Percentiles rank a stretch among this genome's conserved stretches.
phyloP scores from a whole-genome alignment of 2,329 filamentous ascomycete species.

The Seiridium cupressi region DNA sequence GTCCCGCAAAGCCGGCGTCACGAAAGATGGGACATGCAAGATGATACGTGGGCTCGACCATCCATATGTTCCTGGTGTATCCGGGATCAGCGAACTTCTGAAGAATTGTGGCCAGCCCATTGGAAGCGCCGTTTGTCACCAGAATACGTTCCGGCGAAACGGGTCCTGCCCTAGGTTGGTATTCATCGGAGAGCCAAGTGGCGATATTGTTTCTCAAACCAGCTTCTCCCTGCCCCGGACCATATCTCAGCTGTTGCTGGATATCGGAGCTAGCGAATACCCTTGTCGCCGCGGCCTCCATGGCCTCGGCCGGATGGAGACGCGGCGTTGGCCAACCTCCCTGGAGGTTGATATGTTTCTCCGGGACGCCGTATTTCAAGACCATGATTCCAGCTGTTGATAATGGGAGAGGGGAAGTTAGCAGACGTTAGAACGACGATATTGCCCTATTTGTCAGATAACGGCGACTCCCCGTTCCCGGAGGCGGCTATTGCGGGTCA shows the following conservation, averaged over 20 bases:
- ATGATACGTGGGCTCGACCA: slow-evolving; percentile 7
- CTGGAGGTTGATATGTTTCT: neutral
- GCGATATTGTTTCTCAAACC: neutral
- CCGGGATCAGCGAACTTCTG: slow-evolving; percentile 3
- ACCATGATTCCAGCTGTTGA: neutral
- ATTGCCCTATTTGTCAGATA: neutral
- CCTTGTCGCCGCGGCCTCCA: neutral
- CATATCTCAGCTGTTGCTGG: neutral
- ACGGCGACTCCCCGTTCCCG: neutral
- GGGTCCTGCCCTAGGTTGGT: neutral
- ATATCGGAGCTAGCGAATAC: neutral
- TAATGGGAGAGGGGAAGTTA: neutral
- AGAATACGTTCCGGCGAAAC: neutral
- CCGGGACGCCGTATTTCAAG: neutral
- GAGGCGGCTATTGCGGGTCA: neutral
- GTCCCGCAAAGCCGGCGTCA: slow-evolving; percentile 2
- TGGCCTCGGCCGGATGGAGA: neutral
- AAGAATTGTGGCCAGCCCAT: neutral
- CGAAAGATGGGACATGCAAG: slow-evolving; percentile 4
- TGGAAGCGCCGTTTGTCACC: slow-evolving; percentile 5
- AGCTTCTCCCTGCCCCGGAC: neutral
- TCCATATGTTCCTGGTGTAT: neutral
- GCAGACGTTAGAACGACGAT: no score
- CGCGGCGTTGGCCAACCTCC: slow-evolving; percentile 4
- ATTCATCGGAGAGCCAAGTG: neutral